Conservation (phyloP, 2,329 filamentous ascomycete species). For the Fusarium virguliforme region DNA sequence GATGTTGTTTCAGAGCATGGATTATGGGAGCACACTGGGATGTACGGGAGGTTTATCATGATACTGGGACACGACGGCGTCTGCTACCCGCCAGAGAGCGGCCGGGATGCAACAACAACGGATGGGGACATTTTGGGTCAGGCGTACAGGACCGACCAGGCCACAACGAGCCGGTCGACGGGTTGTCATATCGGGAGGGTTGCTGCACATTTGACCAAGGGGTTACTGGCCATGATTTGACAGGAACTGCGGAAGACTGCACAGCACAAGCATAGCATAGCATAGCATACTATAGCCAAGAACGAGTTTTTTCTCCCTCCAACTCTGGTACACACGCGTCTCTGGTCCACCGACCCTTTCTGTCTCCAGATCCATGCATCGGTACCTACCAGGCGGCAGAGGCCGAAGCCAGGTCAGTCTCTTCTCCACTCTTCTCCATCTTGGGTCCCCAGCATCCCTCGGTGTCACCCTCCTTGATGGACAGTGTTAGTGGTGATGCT, state of each 20-base stretch:
- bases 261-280: constrained; percentile 50
- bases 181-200: constrained; percentile 44
- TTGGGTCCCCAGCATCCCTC: constrained; percentile 15
- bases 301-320: constrained; percentile 44
- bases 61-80: constrained; percentile 54
- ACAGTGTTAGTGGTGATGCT: constrained; percentile 17
- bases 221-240: constrained; percentile 40
- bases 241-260: constrained; percentile 52
- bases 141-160: constrained; percentile 51
- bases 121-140: constrained; percentile 44
- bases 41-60: constrained; percentile 51
- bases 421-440: constrained; percentile 28
- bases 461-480: constrained; percentile 20
- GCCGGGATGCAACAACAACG: constrained; percentile 37
- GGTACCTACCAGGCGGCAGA: constrained; percentile 39
- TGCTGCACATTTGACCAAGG: constrained; percentile 45
- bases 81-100: constrained; percentile 34
- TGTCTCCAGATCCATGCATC: not conserved
- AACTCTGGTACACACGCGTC: constrained; percentile 12
- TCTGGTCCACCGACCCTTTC: not conserved
- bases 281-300: constrained; percentile 52
- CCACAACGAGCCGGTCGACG: constrained; percentile 45
- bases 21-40: constrained; percentile 53
- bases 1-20: constrained; percentile 56
- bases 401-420: constrained; percentile 24